Conservation (phyloP, 805 yeast genomes). For the Kodamaea kakaduensis region DNA sequence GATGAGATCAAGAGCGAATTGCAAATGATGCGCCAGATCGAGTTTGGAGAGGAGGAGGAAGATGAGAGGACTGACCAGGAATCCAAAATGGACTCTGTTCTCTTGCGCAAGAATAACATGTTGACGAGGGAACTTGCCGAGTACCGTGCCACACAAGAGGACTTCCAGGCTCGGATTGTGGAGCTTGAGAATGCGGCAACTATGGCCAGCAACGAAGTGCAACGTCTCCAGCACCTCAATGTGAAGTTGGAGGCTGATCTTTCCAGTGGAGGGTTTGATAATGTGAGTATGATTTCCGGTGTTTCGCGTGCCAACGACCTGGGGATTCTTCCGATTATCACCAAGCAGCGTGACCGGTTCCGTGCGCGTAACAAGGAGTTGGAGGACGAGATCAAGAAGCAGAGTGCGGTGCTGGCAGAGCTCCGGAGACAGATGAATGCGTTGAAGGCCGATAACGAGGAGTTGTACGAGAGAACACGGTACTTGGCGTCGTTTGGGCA, state of each 20-base stretch:
- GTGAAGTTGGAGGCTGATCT: slow-evolving; percentile 71
- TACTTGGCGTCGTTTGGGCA: slow-evolving; percentile 51
- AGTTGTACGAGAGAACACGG: slow-evolving; percentile 73
- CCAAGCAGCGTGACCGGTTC: slow-evolving; percentile 93
- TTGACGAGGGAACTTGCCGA: slow-evolving; percentile 67
- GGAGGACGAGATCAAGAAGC: slow-evolving; percentile 73
- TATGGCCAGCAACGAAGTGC: slow-evolving; percentile 35
- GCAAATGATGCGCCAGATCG: slow-evolving; percentile 65
- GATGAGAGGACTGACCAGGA: slow-evolving; percentile 27
- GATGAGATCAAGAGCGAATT: slow-evolving; percentile 78
- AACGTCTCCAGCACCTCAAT: slow-evolving; percentile 44
- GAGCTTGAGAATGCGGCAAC: slow-evolving; percentile 37
- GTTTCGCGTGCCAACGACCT: slow-evolving; percentile 32
- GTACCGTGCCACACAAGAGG: slow-evolving; percentile 56
- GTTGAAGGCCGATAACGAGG: slow-evolving; percentile 70
- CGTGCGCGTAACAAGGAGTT: slow-evolving; percentile 77
- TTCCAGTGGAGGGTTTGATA: slow-evolving; percentile 50
- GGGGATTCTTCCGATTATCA: slow-evolving; percentile 72
- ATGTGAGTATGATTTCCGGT: slow-evolving; percentile 66
- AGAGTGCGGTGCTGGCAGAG: slow-evolving; percentile 49
- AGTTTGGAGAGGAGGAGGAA: slow-evolving; percentile 54
- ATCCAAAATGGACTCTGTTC: slow-evolving; percentile 48
- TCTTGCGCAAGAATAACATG: slow-evolving; percentile 67
- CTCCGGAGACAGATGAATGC: slow-evolving; percentile 60
- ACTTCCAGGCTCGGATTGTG: slow-evolving; percentile 36